These are phyloP conservation scores for Aspergillus wentii DNA, from an alignment of 495 filamentous ascomycete species.

Conservation along the genomic window DNA sequence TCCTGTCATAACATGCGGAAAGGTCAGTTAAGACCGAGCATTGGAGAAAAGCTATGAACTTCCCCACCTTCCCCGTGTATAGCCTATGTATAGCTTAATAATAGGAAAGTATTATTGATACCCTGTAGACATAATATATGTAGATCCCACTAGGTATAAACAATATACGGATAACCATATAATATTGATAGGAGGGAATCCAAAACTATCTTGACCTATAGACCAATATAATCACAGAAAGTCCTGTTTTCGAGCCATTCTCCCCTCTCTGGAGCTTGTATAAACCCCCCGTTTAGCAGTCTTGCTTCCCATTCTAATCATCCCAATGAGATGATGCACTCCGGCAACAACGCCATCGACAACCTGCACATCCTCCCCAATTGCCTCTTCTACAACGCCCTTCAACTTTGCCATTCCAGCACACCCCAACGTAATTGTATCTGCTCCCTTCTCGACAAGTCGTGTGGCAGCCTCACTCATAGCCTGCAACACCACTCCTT, in stretches of 20 bases:
- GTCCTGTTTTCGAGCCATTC: slow-evolving; percentile 26
- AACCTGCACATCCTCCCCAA: slow-evolving; percentile 26
- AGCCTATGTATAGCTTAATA: too few relatives aligned
- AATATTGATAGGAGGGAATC: too few relatives aligned
- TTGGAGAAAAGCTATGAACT: too few relatives aligned
- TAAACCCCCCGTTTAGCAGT: slow-evolving; percentile 34
- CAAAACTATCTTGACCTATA: too few relatives aligned
- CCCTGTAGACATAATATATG: too few relatives aligned
- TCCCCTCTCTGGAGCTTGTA: slow-evolving; percentile 18
- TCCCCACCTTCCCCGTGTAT: too few relatives aligned
- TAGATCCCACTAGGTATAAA: too few relatives aligned
- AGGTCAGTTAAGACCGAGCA: too few relatives aligned
- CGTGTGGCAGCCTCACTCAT: slow-evolving; percentile 31
- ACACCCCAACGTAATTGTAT: slow-evolving; percentile 42
- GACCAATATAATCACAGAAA: too few relatives aligned
- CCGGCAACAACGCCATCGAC: slow-evolving; percentile 28
- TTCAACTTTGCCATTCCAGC: slow-evolving; percentile 47
- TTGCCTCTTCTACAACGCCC: slow-evolving; percentile 32
- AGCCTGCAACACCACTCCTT: slow-evolving; percentile 30
- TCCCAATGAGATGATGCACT: slow-evolving; percentile 20
- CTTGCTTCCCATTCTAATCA: slow-evolving; percentile 24
- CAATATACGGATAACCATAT: too few relatives aligned
- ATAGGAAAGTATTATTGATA: too few relatives aligned
- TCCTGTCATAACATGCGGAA: too few relatives aligned
- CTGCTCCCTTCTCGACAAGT: slow-evolving; percentile 38